Conservation (phyloP, 2,329 filamentous ascomycete genomes). For the Thermochaetoides dissita region DNA sequence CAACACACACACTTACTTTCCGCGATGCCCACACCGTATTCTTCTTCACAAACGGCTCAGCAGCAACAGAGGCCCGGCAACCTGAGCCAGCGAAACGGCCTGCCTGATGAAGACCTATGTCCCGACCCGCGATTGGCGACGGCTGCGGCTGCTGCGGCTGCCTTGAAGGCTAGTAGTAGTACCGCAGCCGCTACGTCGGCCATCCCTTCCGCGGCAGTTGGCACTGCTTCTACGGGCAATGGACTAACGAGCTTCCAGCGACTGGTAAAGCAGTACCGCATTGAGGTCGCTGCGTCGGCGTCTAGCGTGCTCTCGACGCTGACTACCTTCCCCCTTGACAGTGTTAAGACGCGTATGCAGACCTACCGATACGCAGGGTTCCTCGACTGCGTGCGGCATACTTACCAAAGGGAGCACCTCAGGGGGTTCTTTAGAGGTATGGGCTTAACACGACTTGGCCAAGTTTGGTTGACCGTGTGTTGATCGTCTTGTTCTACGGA, state of each 20-base stretch:
- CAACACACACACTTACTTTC: slow-evolving; percentile 19
- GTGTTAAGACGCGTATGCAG: slow-evolving; percentile 82
- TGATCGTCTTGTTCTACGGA: too few species aligned
- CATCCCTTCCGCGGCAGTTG: too few species aligned
- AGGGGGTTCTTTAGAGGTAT: slow-evolving; percentile 70
- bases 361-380: slow-evolving; percentile 68
- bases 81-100: slow-evolving; percentile 1
- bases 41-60: slow-evolving; percentile 12
- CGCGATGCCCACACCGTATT: slow-evolving; percentile 24
- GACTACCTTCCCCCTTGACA: slow-evolving; percentile 72
- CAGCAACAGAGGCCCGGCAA: neutral
- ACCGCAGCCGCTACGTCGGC: slow-evolving; percentile 2
- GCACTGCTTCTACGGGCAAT: slow-evolving; percentile 3
- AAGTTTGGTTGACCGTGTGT: neutral
- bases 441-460: slow-evolving; percentile 11
- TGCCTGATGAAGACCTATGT: slow-evolving; percentile 4
- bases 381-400: slow-evolving; percentile 58
- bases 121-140: slow-evolving; percentile 6
- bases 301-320: slow-evolving; percentile 69
- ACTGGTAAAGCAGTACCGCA: slow-evolving; percentile 65
- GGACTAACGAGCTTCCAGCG: slow-evolving; percentile 21
- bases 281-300: slow-evolving; percentile 63
- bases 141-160: slow-evolving; percentile 11
- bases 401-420: slow-evolving; percentile 59
- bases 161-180: slow-evolving; percentile 5